A percentile compares a stretch with the other conserved stretches of the same genome.
These are phyloP conservation scores for Zoysia pacifica DNA, from an alignment of 176 grass and related monocot species.

Conservation along the genomic window DNA sequence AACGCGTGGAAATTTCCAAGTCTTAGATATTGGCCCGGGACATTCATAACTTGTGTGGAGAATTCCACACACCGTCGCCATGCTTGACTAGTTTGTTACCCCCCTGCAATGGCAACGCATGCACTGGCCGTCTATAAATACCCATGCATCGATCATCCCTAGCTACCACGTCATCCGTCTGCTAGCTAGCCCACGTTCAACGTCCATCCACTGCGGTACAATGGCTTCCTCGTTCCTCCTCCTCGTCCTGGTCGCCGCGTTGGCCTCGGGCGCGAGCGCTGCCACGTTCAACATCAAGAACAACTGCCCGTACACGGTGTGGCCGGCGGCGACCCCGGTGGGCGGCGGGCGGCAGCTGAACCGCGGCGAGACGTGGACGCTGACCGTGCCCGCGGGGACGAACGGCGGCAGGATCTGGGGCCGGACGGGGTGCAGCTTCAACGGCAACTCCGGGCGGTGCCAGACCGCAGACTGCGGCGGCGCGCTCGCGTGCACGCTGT, in stretches of 20 bases:
- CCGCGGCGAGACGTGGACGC: background rate
- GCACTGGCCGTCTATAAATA: too few species aligned
- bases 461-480: background rate
- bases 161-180: too few species aligned
- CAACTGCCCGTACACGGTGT: conserved; percentile 52
- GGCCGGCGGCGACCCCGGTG: conserved; percentile 38
- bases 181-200: too few species aligned
- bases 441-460: background rate
- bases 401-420: conserved; percentile 12
- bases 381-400: background rate
- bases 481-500: background rate
- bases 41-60: background rate
- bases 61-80: background rate
- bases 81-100: background rate
- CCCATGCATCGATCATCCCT: too few species aligned
- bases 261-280: background rate
- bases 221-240: conserved; percentile 32
- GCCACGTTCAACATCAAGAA: conserved; percentile 55
- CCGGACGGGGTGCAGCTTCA: conserved; percentile 31
- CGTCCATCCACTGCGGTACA: background rate
- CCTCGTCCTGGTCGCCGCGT: conserved; percentile 1
- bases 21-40: background rate
- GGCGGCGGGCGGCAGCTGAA: conserved; percentile 11
- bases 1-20: background rate
- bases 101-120: too few species aligned